Evolutionary conservation across 2,329 filamentous ascomycete genomes (phyloP).

Genomic region (Aspergillus candidus): DNA sequence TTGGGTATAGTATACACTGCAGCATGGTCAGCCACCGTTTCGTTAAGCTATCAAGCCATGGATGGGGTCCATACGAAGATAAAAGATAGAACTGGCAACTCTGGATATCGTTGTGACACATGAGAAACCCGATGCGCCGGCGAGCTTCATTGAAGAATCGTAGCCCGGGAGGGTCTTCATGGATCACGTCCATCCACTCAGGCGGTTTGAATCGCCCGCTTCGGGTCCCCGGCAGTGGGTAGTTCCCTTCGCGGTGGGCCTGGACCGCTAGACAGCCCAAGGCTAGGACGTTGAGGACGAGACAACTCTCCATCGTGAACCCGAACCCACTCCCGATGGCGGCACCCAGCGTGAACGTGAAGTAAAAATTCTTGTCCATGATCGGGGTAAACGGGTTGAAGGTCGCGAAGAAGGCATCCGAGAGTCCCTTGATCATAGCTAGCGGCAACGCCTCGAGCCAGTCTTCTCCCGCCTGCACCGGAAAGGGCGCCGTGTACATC

Average conservation of each 20-base stretch:
- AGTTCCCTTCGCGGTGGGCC: conserved; percentile 46
- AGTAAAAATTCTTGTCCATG: conserved; percentile 49
- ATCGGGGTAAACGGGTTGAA: conserved; percentile 50
- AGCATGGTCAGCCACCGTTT: conserved; percentile 9
- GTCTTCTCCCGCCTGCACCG: conserved; percentile 28
- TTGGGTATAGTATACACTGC: conserved; percentile 46
- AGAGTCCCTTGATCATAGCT: conserved; percentile 46
- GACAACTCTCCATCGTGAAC: conserved; percentile 47
- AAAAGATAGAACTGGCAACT: conserved; percentile 50
- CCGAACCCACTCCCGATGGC: conserved; percentile 48
- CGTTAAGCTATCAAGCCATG: not conserved
- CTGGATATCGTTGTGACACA: conserved; percentile 46
- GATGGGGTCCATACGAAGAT: conserved; percentile 36
- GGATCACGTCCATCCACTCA: conserved; percentile 34
- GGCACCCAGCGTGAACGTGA: conserved; percentile 44
- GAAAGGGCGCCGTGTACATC: conserved; percentile 34
- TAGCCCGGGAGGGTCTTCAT: conserved; percentile 41
- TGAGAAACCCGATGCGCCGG: conserved; percentile 47
- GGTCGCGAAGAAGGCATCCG: conserved; percentile 50
- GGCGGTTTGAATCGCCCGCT: conserved; percentile 31
- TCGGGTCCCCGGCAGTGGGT: conserved; percentile 37
- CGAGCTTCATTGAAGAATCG: conserved; percentile 52
- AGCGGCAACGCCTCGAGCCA: conserved; percentile 47
- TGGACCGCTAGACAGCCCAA: conserved; percentile 47
- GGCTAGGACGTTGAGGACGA: conserved; percentile 48